phyloP scores from a whole-genome alignment of 2,329 filamentous ascomycete species.

The Pseudocercospora eumusae region DNA sequence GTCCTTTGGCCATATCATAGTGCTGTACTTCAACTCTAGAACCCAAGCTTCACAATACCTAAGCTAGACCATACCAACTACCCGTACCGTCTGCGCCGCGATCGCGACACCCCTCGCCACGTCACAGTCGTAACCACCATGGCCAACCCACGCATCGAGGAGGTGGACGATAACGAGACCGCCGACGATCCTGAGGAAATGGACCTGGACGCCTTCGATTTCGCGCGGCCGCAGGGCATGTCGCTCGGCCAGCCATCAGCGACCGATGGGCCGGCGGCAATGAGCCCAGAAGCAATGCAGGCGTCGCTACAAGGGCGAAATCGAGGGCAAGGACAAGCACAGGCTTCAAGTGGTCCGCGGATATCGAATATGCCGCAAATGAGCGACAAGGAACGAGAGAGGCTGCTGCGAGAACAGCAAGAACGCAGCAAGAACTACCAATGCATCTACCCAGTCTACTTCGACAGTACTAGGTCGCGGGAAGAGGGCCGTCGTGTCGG shows the following conservation, averaged over 20 bases:
- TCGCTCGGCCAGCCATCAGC: constrained; percentile 21
- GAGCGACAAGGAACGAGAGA: constrained; percentile 38
- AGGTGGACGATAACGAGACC: constrained; percentile 75
- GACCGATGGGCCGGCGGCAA: constrained; percentile 25
- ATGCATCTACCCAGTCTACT: constrained; percentile 94
- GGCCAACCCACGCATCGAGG: constrained; percentile 87
- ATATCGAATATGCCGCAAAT: constrained; percentile 30
- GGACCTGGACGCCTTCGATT: constrained; percentile 70
- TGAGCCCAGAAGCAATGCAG: constrained; percentile 32
- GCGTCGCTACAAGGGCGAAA: constrained; percentile 27
- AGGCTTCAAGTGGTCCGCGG: constrained; percentile 27
- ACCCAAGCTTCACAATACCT: background rate
- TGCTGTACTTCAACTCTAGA: background rate
- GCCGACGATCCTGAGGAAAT: constrained; percentile 78
- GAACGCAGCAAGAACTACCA: constrained; percentile 73
- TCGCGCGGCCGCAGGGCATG: constrained; percentile 37
- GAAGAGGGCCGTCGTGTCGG: constrained; percentile 80
- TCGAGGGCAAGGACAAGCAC: background rate
- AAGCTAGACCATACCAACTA: background rate
- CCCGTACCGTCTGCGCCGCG: background rate
- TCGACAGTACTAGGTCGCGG: constrained; percentile 73
- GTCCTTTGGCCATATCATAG: background rate
- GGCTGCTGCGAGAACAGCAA: constrained; percentile 48
- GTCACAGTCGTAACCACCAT: constrained; percentile 52
- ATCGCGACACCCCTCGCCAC: background rate